phyloP scores from a whole-genome alignment of 306 rosid species.

The Cicer pinnatifidum region DNA sequence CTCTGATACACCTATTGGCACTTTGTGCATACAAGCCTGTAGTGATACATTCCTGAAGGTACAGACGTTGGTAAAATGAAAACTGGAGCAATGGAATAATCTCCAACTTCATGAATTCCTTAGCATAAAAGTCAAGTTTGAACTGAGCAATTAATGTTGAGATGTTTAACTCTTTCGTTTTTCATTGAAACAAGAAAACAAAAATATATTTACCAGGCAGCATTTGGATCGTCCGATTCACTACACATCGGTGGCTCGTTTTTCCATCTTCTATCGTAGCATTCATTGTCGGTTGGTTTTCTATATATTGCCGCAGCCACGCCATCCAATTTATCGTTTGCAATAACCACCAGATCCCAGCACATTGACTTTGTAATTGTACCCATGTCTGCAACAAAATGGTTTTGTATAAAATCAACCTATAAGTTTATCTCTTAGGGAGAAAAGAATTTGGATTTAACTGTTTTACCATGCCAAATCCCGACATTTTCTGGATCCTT shows the following conservation, averaged over 20 bases:
- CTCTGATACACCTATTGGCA: constrained; percentile 56
- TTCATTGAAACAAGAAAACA: background rate
- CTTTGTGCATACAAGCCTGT: constrained; percentile 75
- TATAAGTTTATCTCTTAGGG: constrained; percentile 10
- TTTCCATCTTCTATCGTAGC: constrained; percentile 57
- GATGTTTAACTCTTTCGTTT: background rate
- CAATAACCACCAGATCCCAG: constrained; percentile 75
- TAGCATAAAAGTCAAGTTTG: constrained; percentile 22
- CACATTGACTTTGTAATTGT: constrained; percentile 75
- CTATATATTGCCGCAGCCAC: constrained; percentile 81
- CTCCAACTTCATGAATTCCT: constrained; percentile 9
- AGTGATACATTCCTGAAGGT: constrained; percentile 71
- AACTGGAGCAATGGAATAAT: constrained; percentile 16
- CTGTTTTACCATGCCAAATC: constrained; percentile 76
- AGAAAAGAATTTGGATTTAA: constrained; percentile 22
- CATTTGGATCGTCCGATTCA: constrained; percentile 73
- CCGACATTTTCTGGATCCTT: constrained; percentile 70
- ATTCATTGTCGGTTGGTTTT: constrained; percentile 80
- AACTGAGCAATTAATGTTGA: constrained; percentile 1
- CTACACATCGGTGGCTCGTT: constrained; percentile 75
- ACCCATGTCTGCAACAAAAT: constrained; percentile 65
- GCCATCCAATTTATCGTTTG: constrained; percentile 65
- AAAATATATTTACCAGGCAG: constrained; percentile 65
- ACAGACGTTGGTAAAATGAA: constrained; percentile 28
- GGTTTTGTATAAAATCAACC: constrained; percentile 29